These are phyloP conservation scores for Helianthus tuberosus DNA, from an alignment of 129 eudicot genomes.

Conservation along the genomic window DNA sequence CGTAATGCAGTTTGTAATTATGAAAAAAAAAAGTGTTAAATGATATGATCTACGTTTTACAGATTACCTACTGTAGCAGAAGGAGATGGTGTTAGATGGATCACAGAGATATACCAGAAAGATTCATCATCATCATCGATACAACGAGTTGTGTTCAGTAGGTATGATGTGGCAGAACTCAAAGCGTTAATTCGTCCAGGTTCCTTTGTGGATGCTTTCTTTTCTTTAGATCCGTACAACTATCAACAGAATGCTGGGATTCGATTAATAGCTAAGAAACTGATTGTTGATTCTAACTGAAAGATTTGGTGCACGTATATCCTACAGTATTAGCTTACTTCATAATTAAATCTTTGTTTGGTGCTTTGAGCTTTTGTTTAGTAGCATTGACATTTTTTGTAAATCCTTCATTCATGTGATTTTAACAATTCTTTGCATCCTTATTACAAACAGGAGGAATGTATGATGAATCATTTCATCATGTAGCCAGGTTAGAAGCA, in stretches of 20 bases:
- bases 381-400: too few relatives aligned
- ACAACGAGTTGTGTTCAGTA: slow-evolving; percentile 55
- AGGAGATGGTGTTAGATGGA: slow-evolving; percentile 53
- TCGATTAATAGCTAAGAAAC: slow-evolving; percentile 59
- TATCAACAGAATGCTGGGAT: slow-evolving; percentile 88
- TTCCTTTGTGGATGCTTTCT: slow-evolving; percentile 58
- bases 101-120: slow-evolving; percentile 80
- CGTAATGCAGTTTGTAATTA: too few relatives aligned
- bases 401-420: too few relatives aligned
- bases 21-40: too few relatives aligned
- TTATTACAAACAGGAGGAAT: too few relatives aligned
- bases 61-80: slow-evolving; percentile 51
- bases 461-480: too few relatives aligned
- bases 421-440: too few relatives aligned
- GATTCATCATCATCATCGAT: slow-evolving; percentile 39
- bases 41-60: too few relatives aligned
- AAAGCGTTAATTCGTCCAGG: slow-evolving; percentile 69
- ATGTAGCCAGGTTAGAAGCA: too few relatives aligned
- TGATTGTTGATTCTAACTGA: slow-evolving; percentile 64
- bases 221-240: slow-evolving; percentile 73
- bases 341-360: not conserved
- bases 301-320: slow-evolving; percentile 19
- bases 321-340: slow-evolving; percentile 5
- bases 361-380: not conserved
- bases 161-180: slow-evolving; percentile 67